These are phyloP conservation scores for Microstegium vimineum DNA, from an alignment of 176 grass and related monocot species.

Conservation along the genomic window DNA sequence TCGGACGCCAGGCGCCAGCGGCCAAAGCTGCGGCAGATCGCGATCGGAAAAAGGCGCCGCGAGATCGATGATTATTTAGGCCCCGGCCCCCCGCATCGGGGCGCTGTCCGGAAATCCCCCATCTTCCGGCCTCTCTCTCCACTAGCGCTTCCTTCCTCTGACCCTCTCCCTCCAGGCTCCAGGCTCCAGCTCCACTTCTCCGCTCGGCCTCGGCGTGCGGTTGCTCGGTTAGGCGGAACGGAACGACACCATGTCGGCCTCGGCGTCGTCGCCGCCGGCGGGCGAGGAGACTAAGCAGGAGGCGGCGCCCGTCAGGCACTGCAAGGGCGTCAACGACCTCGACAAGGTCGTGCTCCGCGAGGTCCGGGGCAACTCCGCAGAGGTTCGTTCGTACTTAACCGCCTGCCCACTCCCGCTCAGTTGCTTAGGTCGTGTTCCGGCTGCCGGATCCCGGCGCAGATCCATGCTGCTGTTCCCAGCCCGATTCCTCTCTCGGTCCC, in stretches of 20 bases:
- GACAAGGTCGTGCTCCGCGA: constrained; percentile 77
- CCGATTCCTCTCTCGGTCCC: not conserved
- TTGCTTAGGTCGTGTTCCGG: no score
- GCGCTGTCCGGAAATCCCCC: constrained; percentile 31
- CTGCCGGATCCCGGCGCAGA: constrained; percentile 28
- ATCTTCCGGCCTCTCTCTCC: not conserved
- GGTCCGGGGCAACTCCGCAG: constrained; percentile 54
- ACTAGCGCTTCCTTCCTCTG: no score
- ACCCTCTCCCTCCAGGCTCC: not conserved
- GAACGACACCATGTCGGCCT: constrained; percentile 29
- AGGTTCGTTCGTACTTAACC: constrained; percentile 53
- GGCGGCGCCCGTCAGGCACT: constrained; percentile 26
- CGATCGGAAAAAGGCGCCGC: constrained; percentile 21
- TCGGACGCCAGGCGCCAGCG: no score
- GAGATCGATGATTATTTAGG: not conserved
- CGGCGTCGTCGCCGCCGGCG: constrained; percentile 18
- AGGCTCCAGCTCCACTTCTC: not conserved
- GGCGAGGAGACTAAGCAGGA: not conserved
- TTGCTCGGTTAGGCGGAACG: not conserved
- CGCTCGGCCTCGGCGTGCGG: constrained; percentile 15
- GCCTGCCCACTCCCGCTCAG: not conserved
- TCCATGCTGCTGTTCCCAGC: constrained; percentile 14
- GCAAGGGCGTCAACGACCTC: constrained; percentile 67
- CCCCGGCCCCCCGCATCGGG: no score
- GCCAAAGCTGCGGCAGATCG: not conserved